A percentile compares a stretch with the other conserved stretches of the same genome.
These are phyloP conservation scores for Aspergillus carlsbadensis DNA, from an alignment of 495 filamentous ascomycete species.

Conservation along the genomic window DNA sequence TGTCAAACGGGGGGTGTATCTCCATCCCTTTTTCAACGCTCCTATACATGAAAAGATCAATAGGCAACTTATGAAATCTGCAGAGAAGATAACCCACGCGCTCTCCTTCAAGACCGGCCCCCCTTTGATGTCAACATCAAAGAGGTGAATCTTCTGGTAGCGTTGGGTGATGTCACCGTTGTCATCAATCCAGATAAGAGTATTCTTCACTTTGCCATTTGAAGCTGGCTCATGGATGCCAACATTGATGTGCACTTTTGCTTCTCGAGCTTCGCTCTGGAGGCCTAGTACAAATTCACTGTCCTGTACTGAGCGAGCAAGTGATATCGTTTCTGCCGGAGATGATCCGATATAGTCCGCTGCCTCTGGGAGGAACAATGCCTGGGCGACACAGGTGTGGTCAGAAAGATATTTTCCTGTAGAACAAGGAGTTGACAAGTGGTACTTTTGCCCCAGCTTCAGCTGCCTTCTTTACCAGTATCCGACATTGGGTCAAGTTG, in stretches of 20 bases:
- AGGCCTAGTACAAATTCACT: constrained; percentile 72
- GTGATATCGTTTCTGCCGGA: constrained; percentile 61
- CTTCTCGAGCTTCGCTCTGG: constrained; percentile 58
- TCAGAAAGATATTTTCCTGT: neutral
- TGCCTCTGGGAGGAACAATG: constrained; percentile 90
- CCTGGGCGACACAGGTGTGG: constrained; percentile 42
- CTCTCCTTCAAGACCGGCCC: constrained; percentile 66
- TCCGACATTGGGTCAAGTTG: constrained; percentile 74
- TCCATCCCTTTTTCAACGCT: constrained; percentile 59
- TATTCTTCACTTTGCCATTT: constrained; percentile 59
- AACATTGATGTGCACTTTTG: constrained; percentile 73
- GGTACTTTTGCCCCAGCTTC: constrained; percentile 73
- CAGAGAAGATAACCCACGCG: constrained; percentile 29
- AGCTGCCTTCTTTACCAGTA: constrained; percentile 69
- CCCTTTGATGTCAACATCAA: constrained; percentile 67
- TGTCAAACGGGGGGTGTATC: constrained; percentile 68
- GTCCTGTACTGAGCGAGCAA: constrained; percentile 57
- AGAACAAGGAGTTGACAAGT: neutral
- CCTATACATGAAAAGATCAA: constrained; percentile 23
- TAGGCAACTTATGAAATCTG: neutral
- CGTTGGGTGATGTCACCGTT: constrained; percentile 58
- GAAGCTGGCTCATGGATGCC: constrained; percentile 78
- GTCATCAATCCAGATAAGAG: constrained; percentile 68
- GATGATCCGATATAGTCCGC: constrained; percentile 79
- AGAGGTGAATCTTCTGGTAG: constrained; percentile 79